Percentiles rank a stretch among this genome's conserved stretches.
Conservation (phyloP, 73 alveolate genomes). For the Tetrahymena elliotti region DNA sequence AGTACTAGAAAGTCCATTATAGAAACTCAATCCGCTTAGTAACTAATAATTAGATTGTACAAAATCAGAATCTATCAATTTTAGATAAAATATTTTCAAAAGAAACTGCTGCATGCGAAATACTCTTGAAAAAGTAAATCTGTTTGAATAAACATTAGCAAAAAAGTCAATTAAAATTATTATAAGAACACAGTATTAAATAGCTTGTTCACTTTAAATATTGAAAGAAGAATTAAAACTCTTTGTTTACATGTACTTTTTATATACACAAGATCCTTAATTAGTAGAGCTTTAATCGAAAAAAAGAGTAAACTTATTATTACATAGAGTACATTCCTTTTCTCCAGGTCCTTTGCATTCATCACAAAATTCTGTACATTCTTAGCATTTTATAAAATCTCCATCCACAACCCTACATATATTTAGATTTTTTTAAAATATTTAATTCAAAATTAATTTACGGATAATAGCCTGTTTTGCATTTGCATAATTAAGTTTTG, state of each 20-base stretch:
- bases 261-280: background rate
- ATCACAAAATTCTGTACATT: background rate
- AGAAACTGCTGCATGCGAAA: background rate
- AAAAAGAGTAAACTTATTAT: background rate
- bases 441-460: background rate
- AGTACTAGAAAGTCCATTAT: background rate
- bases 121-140: background rate
- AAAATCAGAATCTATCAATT: background rate
- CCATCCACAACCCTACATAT: background rate
- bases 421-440: background rate
- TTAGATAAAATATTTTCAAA: background rate
- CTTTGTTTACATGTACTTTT: background rate
- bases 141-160: background rate
- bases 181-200: background rate
- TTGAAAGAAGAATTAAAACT: background rate
- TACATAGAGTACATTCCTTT: background rate
- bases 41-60: background rate
- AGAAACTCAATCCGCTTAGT: background rate
- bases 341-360: background rate
- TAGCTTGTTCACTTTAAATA: background rate
- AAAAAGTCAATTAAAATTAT: background rate
- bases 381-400: background rate
- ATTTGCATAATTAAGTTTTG: background rate
- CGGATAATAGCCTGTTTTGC: background rate
- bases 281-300: background rate